Conservation (phyloP, 352 stramenopile species). For the Globisporangium recalcitrans region DNA sequence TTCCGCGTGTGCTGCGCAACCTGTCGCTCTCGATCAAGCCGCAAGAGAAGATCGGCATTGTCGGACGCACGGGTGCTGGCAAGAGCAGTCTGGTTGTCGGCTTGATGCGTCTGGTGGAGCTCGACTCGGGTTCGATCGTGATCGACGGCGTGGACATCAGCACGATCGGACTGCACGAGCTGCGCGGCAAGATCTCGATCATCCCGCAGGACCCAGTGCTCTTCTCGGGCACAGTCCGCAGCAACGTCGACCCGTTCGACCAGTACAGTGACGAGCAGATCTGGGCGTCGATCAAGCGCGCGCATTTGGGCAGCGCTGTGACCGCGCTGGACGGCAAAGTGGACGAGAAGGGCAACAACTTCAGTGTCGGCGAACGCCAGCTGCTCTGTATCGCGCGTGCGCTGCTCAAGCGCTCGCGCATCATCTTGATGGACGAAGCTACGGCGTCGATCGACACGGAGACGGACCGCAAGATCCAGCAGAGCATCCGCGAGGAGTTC, state of each 20-base stretch:
- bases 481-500: conserved; percentile 92
- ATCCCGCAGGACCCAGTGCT: conserved; percentile 90
- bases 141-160: conserved; percentile 33
- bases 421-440: conserved; percentile 98
- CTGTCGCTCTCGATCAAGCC: conserved; percentile 62
- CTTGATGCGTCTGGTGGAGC: conserved; percentile 82
- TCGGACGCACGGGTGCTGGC: conserved; percentile 68
- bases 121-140: conserved; percentile 36
- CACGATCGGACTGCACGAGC: conserved; percentile 23
- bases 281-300: conserved; percentile 52
- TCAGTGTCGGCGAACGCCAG: conserved; percentile 94
- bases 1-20: conserved; percentile 35
- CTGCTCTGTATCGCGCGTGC: conserved; percentile 94
- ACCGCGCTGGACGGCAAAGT: conserved; percentile 38
- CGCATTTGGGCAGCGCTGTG: conserved; percentile 68
- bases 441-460: conserved; percentile 90
- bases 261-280: conserved; percentile 74
- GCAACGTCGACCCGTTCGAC: conserved; percentile 85
- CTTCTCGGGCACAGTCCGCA: conserved; percentile 85
- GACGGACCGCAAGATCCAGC: conserved; percentile 89
- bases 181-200: conserved; percentile 48
- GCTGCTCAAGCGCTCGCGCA: conserved; percentile 85
- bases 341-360: conserved; percentile 93
- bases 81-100: conserved; percentile 81
- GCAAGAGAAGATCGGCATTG: conserved; percentile 67